A percentile compares a stretch with the other conserved stretches of the same genome.
Evolutionary conservation across 83 land plant genomes (phyloP).

Genomic region (Isoetes engelmannii): DNA sequence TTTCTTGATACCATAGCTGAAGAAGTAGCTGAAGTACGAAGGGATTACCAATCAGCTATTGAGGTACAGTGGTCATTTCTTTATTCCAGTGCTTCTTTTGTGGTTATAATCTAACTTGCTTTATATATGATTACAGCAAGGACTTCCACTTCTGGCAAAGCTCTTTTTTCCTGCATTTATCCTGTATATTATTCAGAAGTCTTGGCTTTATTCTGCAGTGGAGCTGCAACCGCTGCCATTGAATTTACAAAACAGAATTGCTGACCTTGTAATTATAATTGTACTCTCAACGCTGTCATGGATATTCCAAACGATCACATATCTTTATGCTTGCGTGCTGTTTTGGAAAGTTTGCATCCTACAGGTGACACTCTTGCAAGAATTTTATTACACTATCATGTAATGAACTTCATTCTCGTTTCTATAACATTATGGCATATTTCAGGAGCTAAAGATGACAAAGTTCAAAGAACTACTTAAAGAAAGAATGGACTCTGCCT

Average conservation of each 20-base stretch:
- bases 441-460: conserved; percentile 20
- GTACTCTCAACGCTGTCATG: conserved; percentile 5
- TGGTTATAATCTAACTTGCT: neutral
- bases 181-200: conserved; percentile 15
- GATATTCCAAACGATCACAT: conserved; percentile 21
- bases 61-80: conserved; percentile 13
- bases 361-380: conserved; percentile 2
- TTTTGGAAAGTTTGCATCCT: conserved; percentile 17
- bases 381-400: too few species aligned
- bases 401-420: too few species aligned
- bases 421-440: too few species aligned
- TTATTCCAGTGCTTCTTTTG: neutral
- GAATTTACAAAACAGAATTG: neutral
- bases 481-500: conserved; percentile 10
- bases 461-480: conserved; percentile 15
- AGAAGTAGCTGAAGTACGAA: conserved; percentile 18
- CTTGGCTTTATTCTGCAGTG: conserved; percentile 22
- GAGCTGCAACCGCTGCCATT: conserved; percentile 26
- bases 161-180: conserved; percentile 24
- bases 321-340: conserved; percentile 16
- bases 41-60: conserved; percentile 27
- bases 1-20: conserved; percentile 29
- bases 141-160: conserved; percentile 16
- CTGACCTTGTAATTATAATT: conserved; percentile 11
- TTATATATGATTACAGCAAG: conserved; percentile 10